Conservation (phyloP, 352 stramenopile genomes). For the Phytophthora cryptogea region DNA sequence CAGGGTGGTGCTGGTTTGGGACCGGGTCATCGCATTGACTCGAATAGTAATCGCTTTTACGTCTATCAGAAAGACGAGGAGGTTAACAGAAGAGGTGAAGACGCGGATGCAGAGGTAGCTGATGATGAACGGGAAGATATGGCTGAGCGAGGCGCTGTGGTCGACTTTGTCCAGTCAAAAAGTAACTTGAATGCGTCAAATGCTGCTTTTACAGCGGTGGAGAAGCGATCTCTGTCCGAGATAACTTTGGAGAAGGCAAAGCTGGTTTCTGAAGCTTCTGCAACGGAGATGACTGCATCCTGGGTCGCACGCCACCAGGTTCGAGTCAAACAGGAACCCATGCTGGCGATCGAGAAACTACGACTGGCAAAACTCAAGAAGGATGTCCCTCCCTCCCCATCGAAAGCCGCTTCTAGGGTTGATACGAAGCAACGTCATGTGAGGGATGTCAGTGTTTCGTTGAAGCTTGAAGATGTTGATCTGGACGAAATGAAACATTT, state of each 20-base stretch:
- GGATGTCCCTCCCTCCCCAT: conserved; percentile 1
- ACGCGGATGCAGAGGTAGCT: conserved; percentile 37
- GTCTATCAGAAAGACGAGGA: conserved; percentile 58
- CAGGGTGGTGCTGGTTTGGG: conserved; percentile 28
- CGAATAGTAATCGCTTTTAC: conserved; percentile 70
- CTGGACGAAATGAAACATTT: conserved; percentile 24
- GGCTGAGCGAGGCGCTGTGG: conserved; percentile 14
- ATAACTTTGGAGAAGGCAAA: conserved; percentile 11
- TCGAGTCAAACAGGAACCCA: conserved; percentile 43
- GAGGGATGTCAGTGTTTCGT: conserved; percentile 41
- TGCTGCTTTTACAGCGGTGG: conserved; percentile 34
- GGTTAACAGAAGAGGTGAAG: conserved; percentile 20
- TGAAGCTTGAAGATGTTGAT: conserved; percentile 52
- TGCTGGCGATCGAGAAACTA: conserved; percentile 50
- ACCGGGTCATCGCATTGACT: conserved; percentile 82
- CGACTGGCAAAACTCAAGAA: conserved; percentile 34
- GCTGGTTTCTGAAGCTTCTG: conserved; percentile 20
- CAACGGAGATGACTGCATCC: conserved; percentile 25
- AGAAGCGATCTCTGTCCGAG: conserved; percentile 24
- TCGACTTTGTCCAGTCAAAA: conserved; percentile 8
- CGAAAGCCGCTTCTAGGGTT: background rate
- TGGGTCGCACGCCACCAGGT: conserved; percentile 51
- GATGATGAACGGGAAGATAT: conserved; percentile 25
- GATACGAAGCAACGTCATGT: background rate
- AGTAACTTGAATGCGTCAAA: conserved; percentile 28